These are phyloP conservation scores for Colletotrichum sp. DNA, from an alignment of 2,329 filamentous ascomycete species.

Conservation along the genomic window DNA sequence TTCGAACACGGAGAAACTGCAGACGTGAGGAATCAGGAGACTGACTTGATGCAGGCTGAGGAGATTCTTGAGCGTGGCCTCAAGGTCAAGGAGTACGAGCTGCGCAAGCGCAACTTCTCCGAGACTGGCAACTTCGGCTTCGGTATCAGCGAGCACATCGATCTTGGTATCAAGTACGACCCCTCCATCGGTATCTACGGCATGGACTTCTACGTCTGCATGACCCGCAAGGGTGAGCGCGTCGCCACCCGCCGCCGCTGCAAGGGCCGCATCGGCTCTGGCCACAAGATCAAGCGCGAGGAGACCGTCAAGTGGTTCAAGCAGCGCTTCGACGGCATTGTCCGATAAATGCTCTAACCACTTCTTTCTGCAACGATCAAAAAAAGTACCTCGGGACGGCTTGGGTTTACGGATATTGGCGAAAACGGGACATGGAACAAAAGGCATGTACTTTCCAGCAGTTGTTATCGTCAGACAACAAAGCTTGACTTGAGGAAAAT, in stretches of 20 bases:
- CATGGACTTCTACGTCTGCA: slow-evolving; percentile 99
- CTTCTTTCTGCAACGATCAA: slow-evolving; percentile 1
- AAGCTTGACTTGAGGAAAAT: slow-evolving; percentile 57
- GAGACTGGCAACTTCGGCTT: slow-evolving; percentile 99
- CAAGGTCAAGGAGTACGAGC: slow-evolving; percentile 99
- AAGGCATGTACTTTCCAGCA: slow-evolving; percentile 42
- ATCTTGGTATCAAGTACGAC: slow-evolving; percentile 99
- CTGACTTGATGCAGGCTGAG: slow-evolving; percentile 69
- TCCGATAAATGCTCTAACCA: slow-evolving; percentile 75
- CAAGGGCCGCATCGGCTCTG: slow-evolving; percentile 84
- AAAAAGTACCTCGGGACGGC: slow-evolving; percentile 19
- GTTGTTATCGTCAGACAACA: slow-evolving; percentile 48
- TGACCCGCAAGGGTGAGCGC: slow-evolving; percentile 99
- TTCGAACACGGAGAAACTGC: not conserved
- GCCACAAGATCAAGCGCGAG: slow-evolving; percentile 90
- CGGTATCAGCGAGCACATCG: slow-evolving; percentile 99
- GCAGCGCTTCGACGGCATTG: slow-evolving; percentile 94
- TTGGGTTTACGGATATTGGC: slow-evolving; percentile 33
- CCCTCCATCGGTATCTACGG: slow-evolving; percentile 98
- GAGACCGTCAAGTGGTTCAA: slow-evolving; percentile 98
- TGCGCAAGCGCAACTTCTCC: slow-evolving; percentile 99
- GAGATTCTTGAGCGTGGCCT: slow-evolving; percentile 99
- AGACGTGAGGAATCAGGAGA: not conserved
- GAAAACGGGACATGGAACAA: slow-evolving; percentile 39
- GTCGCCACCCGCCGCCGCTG: slow-evolving; percentile 92